phyloP scores from a whole-genome alignment of 2,329 filamentous ascomycete genomes.

The Cordyceps farinosa region DNA sequence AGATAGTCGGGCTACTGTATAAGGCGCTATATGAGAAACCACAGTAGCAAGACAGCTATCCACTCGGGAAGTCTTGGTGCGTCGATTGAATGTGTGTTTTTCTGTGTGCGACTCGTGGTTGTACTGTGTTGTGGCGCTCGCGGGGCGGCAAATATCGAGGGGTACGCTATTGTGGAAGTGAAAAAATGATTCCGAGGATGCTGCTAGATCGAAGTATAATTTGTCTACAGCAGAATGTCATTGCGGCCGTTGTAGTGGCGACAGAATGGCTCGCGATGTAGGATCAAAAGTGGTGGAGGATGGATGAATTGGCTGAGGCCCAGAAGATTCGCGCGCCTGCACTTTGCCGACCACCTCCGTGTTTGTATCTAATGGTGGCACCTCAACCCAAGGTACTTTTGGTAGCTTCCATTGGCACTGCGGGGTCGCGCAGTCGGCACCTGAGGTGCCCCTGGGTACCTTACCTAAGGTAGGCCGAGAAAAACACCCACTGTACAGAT shows the following conservation, averaged over 20 bases:
- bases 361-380: too few relatives aligned
- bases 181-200: background rate
- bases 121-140: background rate
- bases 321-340: background rate
- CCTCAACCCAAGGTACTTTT: background rate
- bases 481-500: too few relatives aligned
- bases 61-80: background rate
- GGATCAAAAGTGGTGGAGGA: conserved; percentile 8
- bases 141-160: background rate
- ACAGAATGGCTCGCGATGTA: background rate
- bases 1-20: conserved; percentile 24
- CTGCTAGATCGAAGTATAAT: background rate
- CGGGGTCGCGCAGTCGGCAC: background rate
- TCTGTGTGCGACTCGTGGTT: conserved; percentile 1
- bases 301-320: background rate
- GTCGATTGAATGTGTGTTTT: conserved; percentile 16
- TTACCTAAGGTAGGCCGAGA: too few relatives aligned
- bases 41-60: background rate
- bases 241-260: background rate
- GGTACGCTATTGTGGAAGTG: background rate
- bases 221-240: background rate
- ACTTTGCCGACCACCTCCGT: too few relatives aligned
- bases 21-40: background rate
- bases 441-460: background rate
- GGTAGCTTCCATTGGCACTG: background rate